phyloP scores from a whole-genome alignment of 75 land plant genomes.

The Chamaecyparis obtusa region DNA sequence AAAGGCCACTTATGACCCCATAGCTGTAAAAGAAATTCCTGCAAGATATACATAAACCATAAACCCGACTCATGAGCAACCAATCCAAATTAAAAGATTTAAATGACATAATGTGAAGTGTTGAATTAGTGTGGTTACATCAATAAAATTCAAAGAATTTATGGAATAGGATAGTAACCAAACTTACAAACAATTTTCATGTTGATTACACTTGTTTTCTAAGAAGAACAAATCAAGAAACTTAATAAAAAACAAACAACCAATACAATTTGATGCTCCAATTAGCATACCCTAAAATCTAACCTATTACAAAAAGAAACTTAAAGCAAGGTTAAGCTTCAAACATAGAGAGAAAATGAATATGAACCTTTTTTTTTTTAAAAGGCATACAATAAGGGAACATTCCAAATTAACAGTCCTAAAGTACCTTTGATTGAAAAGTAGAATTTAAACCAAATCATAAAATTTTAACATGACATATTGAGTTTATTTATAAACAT shows the following conservation, averaged over 20 bases:
- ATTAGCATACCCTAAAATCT: neutral
- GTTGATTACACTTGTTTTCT: neutral
- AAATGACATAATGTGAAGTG: neutral
- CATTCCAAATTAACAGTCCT: neutral
- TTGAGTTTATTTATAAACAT: neutral
- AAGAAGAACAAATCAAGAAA: neutral
- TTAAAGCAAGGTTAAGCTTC: neutral
- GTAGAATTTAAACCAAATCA: neutral
- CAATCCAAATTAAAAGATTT: neutral
- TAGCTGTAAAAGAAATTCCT: neutral
- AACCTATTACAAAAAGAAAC: neutral
- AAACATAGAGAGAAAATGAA: neutral
- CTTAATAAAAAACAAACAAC: neutral
- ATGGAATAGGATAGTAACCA: neutral
- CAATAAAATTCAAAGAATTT: neutral
- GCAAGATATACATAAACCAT: neutral
- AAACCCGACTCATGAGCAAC: neutral
- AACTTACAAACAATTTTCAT: neutral
- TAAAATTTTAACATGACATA: neutral
- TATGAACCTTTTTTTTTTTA: neutral
- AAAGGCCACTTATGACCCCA: neutral
- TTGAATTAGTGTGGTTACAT: neutral
- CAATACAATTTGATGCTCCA: neutral
- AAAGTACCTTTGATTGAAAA: neutral
- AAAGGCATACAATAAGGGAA: neutral